Evolutionary conservation across 805 yeast species (phyloP), one percentile per base, ranked within the genome.

Genomic region (Suhomyces vadensis): DNA sequence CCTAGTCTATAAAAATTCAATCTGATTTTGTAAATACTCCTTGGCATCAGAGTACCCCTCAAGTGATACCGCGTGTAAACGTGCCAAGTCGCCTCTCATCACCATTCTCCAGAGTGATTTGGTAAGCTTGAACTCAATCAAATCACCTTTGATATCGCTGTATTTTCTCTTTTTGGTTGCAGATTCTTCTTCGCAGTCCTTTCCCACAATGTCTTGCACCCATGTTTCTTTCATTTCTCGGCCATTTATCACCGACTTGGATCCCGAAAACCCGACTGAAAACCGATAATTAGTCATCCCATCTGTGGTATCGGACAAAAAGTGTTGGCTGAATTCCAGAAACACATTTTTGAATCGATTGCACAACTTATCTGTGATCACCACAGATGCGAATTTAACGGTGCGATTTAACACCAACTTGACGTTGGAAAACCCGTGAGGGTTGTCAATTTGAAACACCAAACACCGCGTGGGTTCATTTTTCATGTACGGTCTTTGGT

Each of bases 21-120:
- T 36, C 19, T 49, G 45, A 33, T 51, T 43, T 22, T 42, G 48
- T 39, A 51, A 41, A 36, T 49, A 58, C 21, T 47, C 43, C 37
- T 38, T 43, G 31, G 53, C 53, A 41, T 64, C 67, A 10, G 68
- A 58, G 3, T 54, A 46, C 3, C 67, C 73, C 38, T 62, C 64
- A 10, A 68, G 39, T 4, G 58, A 42, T 1, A 68, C 64, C 2
- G 61, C 64, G 20, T 65, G 67, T 16, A 68, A 47, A 25, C 64
- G 49, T 1, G 55, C 43, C 20, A 46, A 46, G 19, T 54, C 48
- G 1, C 62, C 65, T 14, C 63, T 50, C 49, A 56, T 50, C 16
- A 56, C 41, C 25, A 67, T 39, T 17, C 65, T 59, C 80, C 80
- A 78, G 45, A 73, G 68, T 1, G 79, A 70, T 46, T 63, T 66